phyloP scores from a whole-genome alignment of 805 yeast genomes.

The Yueomyces sp. region DNA sequence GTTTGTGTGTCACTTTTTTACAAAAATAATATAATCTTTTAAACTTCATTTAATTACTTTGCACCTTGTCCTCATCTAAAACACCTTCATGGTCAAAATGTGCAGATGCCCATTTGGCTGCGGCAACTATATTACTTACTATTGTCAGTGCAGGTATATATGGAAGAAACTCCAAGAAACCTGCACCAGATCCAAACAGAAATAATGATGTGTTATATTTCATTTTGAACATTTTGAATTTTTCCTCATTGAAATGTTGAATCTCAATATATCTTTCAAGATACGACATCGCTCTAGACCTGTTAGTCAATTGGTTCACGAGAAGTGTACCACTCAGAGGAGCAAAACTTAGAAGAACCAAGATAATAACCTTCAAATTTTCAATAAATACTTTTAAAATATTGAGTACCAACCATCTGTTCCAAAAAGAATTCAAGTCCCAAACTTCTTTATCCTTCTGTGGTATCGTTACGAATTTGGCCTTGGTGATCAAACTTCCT shows the following conservation, averaged over 20 bases:
- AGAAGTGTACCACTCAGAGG: constrained; percentile 7
- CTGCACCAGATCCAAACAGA: constrained; percentile 39
- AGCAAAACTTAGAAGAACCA: constrained; percentile 4
- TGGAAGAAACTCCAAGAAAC: constrained; percentile 41
- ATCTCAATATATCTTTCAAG: constrained; percentile 13
- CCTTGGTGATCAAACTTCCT: constrained; percentile 6
- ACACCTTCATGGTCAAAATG: too few species aligned
- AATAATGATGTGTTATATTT: constrained; percentile 28
- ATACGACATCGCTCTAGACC: constrained; percentile 17
- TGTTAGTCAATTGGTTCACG: constrained; percentile 15
- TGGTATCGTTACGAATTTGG: constrained; percentile 3
- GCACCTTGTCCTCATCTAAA: too few species aligned
- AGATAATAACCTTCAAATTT: constrained; percentile 1
- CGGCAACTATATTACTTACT: constrained; percentile 47
- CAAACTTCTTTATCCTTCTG: background rate
- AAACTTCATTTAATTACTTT: too few species aligned
- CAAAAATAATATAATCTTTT: too few species aligned
- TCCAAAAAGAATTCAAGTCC: background rate
- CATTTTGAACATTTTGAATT: constrained; percentile 23
- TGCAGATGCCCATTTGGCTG: constrained; percentile 44
- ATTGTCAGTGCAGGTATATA: constrained; percentile 38
- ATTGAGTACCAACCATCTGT: background rate
- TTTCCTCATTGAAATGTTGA: constrained; percentile 11
- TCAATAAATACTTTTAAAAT: too few species aligned
- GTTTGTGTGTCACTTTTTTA: too few species aligned